A percentile compares a stretch with the other conserved stretches of the same genome.
phyloP scores from a whole-genome alignment of 345 rosid genomes.

The Acer campestre region DNA sequence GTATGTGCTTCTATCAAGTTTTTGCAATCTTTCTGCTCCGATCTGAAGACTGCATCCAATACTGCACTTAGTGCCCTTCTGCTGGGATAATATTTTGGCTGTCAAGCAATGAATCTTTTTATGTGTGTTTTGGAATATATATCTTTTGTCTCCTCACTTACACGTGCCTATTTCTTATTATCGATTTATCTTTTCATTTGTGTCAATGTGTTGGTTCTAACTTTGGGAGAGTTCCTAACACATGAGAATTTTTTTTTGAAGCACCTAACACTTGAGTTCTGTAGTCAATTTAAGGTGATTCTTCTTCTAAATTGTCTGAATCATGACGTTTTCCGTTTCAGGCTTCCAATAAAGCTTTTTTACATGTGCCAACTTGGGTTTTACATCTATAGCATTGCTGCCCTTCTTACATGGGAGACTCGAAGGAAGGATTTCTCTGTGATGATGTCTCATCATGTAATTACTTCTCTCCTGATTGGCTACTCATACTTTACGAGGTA shows the following conservation, averaged over 20 bases:
- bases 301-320: constrained; percentile 10
- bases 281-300: neutral
- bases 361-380: constrained; percentile 98
- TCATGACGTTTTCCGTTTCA: constrained; percentile 34
- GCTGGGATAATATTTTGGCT: neutral
- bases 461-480: constrained; percentile 74
- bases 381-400: constrained; percentile 77
- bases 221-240: neutral
- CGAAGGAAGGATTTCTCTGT: constrained; percentile 95
- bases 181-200: neutral
- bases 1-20: neutral
- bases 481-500: constrained; percentile 85
- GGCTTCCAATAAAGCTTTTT: constrained; percentile 65
- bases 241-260: no score
- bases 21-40: neutral
- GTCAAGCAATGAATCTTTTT: neutral
- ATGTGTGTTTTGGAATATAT: neutral
- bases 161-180: neutral
- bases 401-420: constrained; percentile 91
- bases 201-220: neutral
- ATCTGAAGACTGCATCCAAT: neutral
- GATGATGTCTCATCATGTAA: constrained; percentile 99
- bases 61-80: neutral
- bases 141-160: constrained; percentile 2
- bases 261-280: neutral